phyloP scores from a whole-genome alignment of 805 yeast species.

The Sugiyamaella floridensis region DNA sequence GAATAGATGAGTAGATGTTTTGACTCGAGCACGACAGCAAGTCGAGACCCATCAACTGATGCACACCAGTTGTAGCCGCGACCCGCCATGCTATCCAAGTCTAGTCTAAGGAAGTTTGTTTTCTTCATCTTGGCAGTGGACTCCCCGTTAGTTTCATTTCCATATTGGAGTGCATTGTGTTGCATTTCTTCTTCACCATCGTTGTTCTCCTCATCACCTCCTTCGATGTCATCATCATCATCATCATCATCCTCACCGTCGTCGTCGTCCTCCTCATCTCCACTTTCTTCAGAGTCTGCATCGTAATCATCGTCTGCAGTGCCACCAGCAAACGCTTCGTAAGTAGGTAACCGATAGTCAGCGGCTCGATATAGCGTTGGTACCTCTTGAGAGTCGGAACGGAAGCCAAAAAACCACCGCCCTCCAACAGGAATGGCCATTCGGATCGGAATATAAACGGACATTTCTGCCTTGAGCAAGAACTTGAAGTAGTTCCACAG shows the following conservation, averaged over 20 bases:
- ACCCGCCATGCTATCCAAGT: background rate
- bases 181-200: background rate
- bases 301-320: slow-evolving; percentile 8
- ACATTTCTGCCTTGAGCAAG: slow-evolving; percentile 10
- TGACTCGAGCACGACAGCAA: background rate
- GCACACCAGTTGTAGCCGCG: background rate
- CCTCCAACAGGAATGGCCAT: slow-evolving; percentile 4
- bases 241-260: background rate
- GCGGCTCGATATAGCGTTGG: background rate
- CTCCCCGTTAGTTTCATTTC: too few species aligned
- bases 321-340: slow-evolving; percentile 2
- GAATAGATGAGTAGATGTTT: background rate
- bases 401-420: slow-evolving; percentile 1
- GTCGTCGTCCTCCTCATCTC: background rate
- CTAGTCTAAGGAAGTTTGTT: background rate
- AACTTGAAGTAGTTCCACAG: slow-evolving; percentile 16
- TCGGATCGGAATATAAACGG: slow-evolving; percentile 7
- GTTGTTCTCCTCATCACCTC: background rate
- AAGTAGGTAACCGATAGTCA: background rate
- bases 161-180: too few species aligned
- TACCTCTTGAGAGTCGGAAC: background rate
- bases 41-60: background rate
- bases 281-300: background rate
- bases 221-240: background rate
- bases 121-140: background rate